Evolutionary conservation across 768 basidiomycete genomes (phyloP).

Genomic region (Rhodotorula taiwanensis): DNA sequence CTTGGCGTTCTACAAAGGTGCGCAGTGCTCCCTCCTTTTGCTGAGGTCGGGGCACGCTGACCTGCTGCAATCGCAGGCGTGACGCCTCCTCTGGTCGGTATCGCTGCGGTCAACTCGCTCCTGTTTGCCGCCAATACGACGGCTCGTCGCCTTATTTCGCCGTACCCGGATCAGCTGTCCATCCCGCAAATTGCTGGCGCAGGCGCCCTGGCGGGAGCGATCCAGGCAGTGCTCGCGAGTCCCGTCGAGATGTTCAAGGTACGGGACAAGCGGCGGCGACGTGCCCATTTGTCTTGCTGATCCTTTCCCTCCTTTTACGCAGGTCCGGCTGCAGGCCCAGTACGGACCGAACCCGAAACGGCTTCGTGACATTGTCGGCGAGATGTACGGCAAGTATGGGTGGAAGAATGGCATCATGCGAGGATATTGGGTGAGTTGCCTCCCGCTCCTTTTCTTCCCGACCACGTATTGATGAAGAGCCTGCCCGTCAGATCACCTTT

Average conservation of each 20-base stretch:
- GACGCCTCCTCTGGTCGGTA: conserved; percentile 81
- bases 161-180: conserved; percentile 68
- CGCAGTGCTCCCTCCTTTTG: conserved; percentile 13
- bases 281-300: too few species aligned
- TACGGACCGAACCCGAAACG: conserved; percentile 77
- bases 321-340: conserved; percentile 45
- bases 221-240: conserved; percentile 80
- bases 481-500: conserved; percentile 63
- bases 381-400: conserved; percentile 84
- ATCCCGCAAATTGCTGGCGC: conserved; percentile 73
- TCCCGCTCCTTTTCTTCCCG: background rate
- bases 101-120: conserved; percentile 91
- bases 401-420: conserved; percentile 85
- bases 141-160: conserved; percentile 74
- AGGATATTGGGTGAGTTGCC: conserved; percentile 75
- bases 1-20: conserved; percentile 91
- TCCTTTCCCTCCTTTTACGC: too few species aligned
- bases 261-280: conserved; percentile 48
- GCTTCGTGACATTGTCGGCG: conserved; percentile 61
- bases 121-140: conserved; percentile 85
- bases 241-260: conserved; percentile 99
- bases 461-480: too few species aligned
- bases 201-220: conserved; percentile 86
- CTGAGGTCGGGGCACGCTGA: background rate
- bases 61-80: conserved; percentile 56